These are phyloP conservation scores for Harringtonia lauricola DNA, from an alignment of 2,329 filamentous ascomycete genomes.

Conservation along the genomic window DNA sequence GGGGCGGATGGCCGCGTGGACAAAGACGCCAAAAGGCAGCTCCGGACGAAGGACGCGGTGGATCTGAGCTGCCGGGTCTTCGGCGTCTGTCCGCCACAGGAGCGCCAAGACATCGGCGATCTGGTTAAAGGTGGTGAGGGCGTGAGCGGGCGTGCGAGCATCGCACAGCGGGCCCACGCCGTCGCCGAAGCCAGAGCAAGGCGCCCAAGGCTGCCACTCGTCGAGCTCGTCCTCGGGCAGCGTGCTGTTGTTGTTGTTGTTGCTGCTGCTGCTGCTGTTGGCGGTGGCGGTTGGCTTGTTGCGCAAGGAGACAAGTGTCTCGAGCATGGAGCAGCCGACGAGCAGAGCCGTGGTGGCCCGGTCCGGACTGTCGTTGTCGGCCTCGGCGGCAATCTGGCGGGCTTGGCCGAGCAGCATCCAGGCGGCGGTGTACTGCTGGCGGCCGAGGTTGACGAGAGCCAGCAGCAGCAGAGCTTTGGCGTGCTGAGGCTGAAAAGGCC, in stretches of 20 bases:
- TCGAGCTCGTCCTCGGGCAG: constrained; percentile 52
- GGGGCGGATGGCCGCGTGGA: too few relatives aligned
- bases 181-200: constrained; percentile 28
- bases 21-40: not conserved
- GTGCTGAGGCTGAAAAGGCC: constrained; percentile 36
- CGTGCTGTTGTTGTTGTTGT: too few relatives aligned
- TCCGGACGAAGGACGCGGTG: not conserved
- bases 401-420: constrained; percentile 56
- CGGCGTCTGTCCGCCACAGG: too few relatives aligned
- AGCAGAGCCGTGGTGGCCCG: constrained; percentile 18
- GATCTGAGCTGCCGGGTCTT: not conserved
- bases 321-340: constrained; percentile 51
- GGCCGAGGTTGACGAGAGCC: constrained; percentile 50
- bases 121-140: constrained; percentile 30
- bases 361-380: not conserved
- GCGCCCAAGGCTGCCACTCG: constrained; percentile 64
- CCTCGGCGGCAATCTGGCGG: constrained; percentile 33
- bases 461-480: constrained; percentile 48
- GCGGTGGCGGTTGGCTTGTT: not conserved
- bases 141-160: constrained; percentile 21
- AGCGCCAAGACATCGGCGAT: constrained; percentile 23
- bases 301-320: constrained; percentile 38
- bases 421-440: constrained; percentile 42
- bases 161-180: constrained; percentile 1
- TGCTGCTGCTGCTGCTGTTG: too few relatives aligned